phyloP scores from a whole-genome alignment of 768 basidiomycete genomes.

The Omphalotus guepiniiformis region DNA sequence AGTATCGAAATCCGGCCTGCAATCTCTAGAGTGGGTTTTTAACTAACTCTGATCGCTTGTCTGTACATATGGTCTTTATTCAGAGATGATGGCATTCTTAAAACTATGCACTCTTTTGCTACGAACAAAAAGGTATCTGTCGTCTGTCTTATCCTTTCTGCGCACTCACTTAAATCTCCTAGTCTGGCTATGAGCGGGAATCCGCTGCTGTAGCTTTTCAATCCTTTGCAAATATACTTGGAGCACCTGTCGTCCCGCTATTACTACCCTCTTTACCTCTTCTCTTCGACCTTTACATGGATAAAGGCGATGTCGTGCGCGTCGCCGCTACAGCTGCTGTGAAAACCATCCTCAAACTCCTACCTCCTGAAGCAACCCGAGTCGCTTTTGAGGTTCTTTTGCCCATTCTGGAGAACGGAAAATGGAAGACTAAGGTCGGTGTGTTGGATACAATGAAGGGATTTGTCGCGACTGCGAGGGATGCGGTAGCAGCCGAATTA shows the following conservation, averaged over 20 bases:
- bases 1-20: slow-evolving; percentile 57
- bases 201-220: slow-evolving; percentile 80
- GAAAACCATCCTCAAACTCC: slow-evolving; percentile 79
- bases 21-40: slow-evolving; percentile 50
- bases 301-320: slow-evolving; percentile 92
- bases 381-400: slow-evolving; percentile 67
- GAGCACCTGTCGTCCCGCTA: slow-evolving; percentile 65
- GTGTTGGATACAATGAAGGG: slow-evolving; percentile 81
- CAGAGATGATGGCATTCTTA: slow-evolving; percentile 61
- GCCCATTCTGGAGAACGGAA: slow-evolving; percentile 73
- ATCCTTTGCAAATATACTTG: slow-evolving; percentile 66
- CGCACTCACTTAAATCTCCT: not conserved
- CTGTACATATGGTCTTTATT: not conserved
- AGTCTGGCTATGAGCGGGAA: slow-evolving; percentile 82
- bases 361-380: slow-evolving; percentile 77
- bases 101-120: slow-evolving; percentile 63
- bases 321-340: slow-evolving; percentile 73
- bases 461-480: slow-evolving; percentile 65
- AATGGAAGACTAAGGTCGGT: slow-evolving; percentile 95
- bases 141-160: not conserved
- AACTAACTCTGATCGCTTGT: not conserved
- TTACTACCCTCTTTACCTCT: slow-evolving; percentile 73
- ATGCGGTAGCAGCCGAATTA: slow-evolving; percentile 79
- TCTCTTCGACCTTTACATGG: slow-evolving; percentile 83
- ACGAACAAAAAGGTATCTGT: slow-evolving; percentile 60